Evolutionary conservation across 2,329 filamentous ascomycete genomes (phyloP), one percentile per base, ranked within the genome.

Genomic region (Epicoccum sorghinum): DNA sequence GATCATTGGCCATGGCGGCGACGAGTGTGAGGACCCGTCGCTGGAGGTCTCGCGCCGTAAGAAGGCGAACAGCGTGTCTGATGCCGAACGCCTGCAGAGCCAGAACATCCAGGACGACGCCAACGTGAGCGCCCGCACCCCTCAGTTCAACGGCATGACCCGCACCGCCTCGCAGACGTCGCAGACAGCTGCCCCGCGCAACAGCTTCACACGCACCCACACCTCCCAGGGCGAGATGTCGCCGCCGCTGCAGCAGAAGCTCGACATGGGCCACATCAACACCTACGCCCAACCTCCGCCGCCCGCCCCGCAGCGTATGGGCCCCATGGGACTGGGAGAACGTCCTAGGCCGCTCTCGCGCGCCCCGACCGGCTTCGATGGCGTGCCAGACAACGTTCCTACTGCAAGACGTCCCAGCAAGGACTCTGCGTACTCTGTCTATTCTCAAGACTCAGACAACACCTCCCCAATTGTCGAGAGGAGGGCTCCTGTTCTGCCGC

Each of bases 1-100:
- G 41, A 76, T 96, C 58, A 97, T 98, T 68, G 93, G 93, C 41
- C 88, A 93, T 74, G 93, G 93, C 53, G 93, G 93, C 30, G 93
- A 97, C 68, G 92, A 96, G 73, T 88, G 89, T 49, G 86, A 90
- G 48, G 78, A 83, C 7, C 89, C 90, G 1, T 84, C 87, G 1
- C 79, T 86, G 18, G 89, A 95, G 69, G 88, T 96, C 49, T 87
- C 86, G 4, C 82, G 79, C 69, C 79, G 77, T 58, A 87, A 83
- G 73, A 71, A 70, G 54, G 59, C 65, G 27, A 59, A 51, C 56
- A 69, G 59, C 47, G 23, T 59, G 30, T 45, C 64, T 6, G 57
- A 56, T 18, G 42, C 50, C 18, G 65, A 63, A 44, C 59, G 51
- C 39, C 51, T 59, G 48, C 61, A 50, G 38, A n/a, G 18, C 9